Conservation (phyloP, 257 asterid species). For the Thymus quinquecostatus region DNA sequence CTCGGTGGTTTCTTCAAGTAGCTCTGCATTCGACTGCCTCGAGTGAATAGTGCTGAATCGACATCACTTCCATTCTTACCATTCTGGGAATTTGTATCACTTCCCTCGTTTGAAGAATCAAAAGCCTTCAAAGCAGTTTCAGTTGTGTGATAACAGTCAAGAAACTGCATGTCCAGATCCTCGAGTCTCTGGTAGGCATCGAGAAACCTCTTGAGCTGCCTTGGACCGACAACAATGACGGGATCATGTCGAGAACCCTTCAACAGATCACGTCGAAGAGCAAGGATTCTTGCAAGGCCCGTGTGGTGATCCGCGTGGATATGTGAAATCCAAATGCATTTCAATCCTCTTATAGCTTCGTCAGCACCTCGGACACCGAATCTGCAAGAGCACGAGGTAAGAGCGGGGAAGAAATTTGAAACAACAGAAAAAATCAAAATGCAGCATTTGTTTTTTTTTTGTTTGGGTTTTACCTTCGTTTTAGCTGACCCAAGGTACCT, state of each 20-base stretch:
- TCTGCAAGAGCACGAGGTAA: conserved; percentile 40
- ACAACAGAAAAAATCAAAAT: not conserved
- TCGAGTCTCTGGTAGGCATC: conserved; percentile 96
- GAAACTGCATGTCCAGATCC: conserved; percentile 91
- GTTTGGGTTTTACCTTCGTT: conserved; percentile 73
- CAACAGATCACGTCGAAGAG: conserved; percentile 72
- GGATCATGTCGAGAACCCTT: conserved; percentile 71
- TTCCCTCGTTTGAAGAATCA: conserved; percentile 43
- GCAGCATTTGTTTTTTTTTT: conserved; percentile 43
- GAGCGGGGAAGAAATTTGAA: not conserved
- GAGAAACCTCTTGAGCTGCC: conserved; percentile 80
- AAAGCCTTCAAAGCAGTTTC: conserved; percentile 57
- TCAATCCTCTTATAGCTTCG: conserved; percentile 68
- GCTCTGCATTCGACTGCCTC: conserved; percentile 82
- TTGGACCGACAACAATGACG: conserved; percentile 75
- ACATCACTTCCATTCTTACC: conserved; percentile 27
- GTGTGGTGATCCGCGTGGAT: conserved; percentile 98
- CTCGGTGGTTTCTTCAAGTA: conserved; percentile 58
- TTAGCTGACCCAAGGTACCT: conserved; percentile 95
- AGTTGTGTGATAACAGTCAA: conserved; percentile 75
- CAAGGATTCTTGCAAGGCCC: conserved; percentile 92
- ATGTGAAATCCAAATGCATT: conserved; percentile 95
- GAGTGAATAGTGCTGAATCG: conserved; percentile 52
- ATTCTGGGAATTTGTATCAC: conserved; percentile 8
- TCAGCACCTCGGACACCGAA: conserved; percentile 86